These are phyloP conservation scores for Plantago major DNA, from an alignment of 257 asterid species.

Conservation along the genomic window DNA sequence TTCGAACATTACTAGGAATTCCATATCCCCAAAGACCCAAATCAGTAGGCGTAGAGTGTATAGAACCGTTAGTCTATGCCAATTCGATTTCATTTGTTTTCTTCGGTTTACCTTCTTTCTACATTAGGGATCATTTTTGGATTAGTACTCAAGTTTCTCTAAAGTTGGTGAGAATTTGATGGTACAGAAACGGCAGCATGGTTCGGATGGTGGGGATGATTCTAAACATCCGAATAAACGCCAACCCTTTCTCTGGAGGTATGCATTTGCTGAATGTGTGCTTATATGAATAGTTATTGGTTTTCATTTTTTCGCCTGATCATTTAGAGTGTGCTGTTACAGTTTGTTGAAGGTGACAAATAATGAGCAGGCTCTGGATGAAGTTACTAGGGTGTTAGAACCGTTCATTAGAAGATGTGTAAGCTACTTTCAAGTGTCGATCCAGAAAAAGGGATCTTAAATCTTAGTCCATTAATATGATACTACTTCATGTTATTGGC, in stretches of 20 bases:
- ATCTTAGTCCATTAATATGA: too few species aligned
- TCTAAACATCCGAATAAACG: conserved; percentile 50
- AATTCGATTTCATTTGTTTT: not conserved
- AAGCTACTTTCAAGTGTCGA: conserved; percentile 19
- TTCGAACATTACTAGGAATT: too few species aligned
- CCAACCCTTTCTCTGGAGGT: conserved; percentile 28
- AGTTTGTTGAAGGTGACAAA: conserved; percentile 43
- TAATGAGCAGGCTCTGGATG: conserved; percentile 38
- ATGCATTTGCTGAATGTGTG: conserved; percentile 8
- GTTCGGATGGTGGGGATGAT: conserved; percentile 46
- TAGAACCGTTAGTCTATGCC: too few species aligned
- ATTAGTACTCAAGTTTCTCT: not conserved
- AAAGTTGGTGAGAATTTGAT: conserved; percentile 35
- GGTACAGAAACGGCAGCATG: conserved; percentile 51
- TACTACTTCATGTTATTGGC: not conserved
- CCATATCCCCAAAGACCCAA: too few species aligned
- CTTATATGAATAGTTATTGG: not conserved
- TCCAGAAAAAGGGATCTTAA: too few species aligned
- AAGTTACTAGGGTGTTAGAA: conserved; percentile 43
- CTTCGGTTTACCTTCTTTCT: not conserved
- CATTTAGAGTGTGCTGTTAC: conserved; percentile 5
- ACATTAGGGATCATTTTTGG: too few species aligned
- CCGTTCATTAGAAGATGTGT: conserved; percentile 58
- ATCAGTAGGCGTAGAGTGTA: too few species aligned
- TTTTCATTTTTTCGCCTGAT: conserved; percentile 11